phyloP scores from a whole-genome alignment of 495 filamentous ascomycete genomes.

The Penicillium fimorum region DNA sequence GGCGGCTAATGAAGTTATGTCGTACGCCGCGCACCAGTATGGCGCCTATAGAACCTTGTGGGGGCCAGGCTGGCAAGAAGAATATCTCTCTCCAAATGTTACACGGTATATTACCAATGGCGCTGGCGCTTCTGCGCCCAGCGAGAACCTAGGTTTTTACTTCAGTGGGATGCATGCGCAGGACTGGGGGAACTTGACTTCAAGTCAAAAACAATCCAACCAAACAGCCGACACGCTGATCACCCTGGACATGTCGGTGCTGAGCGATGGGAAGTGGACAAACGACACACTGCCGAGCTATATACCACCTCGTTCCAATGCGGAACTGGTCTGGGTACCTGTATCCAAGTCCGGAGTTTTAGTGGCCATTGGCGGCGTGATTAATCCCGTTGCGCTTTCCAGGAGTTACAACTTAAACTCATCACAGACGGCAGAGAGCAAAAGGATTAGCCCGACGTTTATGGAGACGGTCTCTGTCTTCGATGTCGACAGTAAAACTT shows the following conservation, averaged over 20 bases:
- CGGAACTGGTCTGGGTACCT: conserved; percentile 70
- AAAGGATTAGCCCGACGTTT: conserved; percentile 55
- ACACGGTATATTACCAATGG: conserved; percentile 66
- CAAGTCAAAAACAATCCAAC: conserved; percentile 31
- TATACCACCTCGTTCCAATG: conserved; percentile 56
- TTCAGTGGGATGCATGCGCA: conserved; percentile 60
- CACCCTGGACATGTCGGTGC: conserved; percentile 56
- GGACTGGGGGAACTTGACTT: conserved; percentile 47
- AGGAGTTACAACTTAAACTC: conserved; percentile 20
- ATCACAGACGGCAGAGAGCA: conserved; percentile 41
- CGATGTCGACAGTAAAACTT: conserved; percentile 53
- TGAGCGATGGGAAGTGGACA: conserved; percentile 50
- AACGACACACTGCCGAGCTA: conserved; percentile 53
- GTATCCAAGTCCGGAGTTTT: conserved; percentile 61
- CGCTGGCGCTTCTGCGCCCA: conserved; percentile 61
- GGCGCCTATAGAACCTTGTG: conserved; percentile 38
- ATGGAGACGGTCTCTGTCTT: conserved; percentile 69
- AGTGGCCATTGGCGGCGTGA: conserved; percentile 66
- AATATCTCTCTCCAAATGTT: conserved; percentile 40
- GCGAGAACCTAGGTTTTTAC: conserved; percentile 71
- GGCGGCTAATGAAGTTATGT: conserved; percentile 9
- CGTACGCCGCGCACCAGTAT: conserved; percentile 54
- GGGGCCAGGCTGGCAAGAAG: conserved; percentile 37
- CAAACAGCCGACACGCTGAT: conserved; percentile 49
- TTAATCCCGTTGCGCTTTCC: conserved; percentile 45